These are phyloP conservation scores for Xylariaceae sp. DNA, from an alignment of 2,329 filamentous ascomycete species.

Conservation along the genomic window DNA sequence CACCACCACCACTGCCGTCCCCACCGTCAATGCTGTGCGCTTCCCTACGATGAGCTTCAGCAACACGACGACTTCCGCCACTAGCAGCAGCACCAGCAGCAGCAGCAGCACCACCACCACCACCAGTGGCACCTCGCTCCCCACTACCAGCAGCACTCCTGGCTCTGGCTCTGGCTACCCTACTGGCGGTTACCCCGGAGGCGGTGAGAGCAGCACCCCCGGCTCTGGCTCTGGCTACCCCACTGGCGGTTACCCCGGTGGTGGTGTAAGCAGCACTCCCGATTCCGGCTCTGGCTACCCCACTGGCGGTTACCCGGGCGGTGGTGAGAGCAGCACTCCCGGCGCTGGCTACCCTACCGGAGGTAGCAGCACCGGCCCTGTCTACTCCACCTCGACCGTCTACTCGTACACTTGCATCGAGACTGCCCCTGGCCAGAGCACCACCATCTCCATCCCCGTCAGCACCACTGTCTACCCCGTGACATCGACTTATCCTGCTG, in stretches of 20 bases:
- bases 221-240: background rate
- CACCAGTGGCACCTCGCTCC: background rate
- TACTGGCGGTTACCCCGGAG: background rate
- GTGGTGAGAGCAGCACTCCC: conserved; percentile 3
- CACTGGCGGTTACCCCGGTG: background rate
- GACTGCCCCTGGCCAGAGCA: conserved; percentile 19
- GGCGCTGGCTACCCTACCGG: background rate
- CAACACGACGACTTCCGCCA: background rate
- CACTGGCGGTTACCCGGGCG: background rate
- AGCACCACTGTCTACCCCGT: conserved; percentile 24
- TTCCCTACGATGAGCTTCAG: conserved; percentile 1
- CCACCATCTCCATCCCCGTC: conserved; percentile 22
- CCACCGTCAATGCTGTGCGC: conserved; percentile 4
- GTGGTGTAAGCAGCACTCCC: background rate
- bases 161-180: background rate
- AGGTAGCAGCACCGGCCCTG: conserved; percentile 1
- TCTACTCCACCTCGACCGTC: conserved; percentile 31
- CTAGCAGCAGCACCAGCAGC: conserved; percentile 4
- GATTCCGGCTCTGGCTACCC: background rate
- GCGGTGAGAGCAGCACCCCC: conserved; percentile 1
- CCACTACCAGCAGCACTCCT: background rate
- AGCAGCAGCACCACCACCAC: background rate
- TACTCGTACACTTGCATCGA: conserved; percentile 26
- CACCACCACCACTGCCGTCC: background rate
- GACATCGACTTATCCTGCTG: conserved; percentile 8